These are phyloP conservation scores for Fusarium sacchari DNA, from an alignment of 2,329 filamentous ascomycete species.

Conservation along the genomic window DNA sequence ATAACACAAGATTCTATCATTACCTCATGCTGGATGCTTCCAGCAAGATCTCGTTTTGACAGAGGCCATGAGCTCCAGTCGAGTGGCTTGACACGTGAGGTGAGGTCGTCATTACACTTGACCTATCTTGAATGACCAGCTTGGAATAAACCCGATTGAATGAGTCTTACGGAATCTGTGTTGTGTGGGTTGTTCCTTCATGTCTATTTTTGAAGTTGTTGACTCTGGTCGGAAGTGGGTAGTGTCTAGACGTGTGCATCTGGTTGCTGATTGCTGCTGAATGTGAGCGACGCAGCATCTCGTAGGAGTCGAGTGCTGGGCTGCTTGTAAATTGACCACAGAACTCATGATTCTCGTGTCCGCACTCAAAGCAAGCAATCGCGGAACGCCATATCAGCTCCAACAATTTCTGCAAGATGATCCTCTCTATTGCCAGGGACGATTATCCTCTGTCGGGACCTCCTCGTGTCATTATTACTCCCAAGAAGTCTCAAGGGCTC, in stretches of 20 bases:
- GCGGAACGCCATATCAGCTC: not conserved
- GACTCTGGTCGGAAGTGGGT: not conserved
- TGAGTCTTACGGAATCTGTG: too few relatives aligned
- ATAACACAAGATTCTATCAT: rapidly evolving
- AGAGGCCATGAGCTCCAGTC: not conserved
- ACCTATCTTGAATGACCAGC: too few relatives aligned
- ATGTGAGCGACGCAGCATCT: not conserved
- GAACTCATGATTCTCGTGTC: not conserved
- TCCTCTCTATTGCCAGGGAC: too few relatives aligned
- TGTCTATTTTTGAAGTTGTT: not conserved
- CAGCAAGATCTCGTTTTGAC: rapidly evolving
- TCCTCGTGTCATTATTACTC: rapidly evolving
- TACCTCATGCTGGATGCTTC: not conserved
- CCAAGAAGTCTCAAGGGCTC: too few relatives aligned
- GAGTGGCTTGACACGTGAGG: not conserved
- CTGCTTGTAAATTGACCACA: rapidly evolving
- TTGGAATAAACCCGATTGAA: too few relatives aligned
- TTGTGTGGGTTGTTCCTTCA: not conserved
- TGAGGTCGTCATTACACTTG: not conserved
- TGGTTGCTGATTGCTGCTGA: not conserved
- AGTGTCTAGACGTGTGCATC: not conserved
- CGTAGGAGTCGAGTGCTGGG: rapidly evolving
- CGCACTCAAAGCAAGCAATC: not conserved
- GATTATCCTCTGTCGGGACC: rapidly evolving
- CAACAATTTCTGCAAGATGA: rapidly evolving